phyloP scores from a whole-genome alignment of 257 asterid genomes.

The Avicennia marina region DNA sequence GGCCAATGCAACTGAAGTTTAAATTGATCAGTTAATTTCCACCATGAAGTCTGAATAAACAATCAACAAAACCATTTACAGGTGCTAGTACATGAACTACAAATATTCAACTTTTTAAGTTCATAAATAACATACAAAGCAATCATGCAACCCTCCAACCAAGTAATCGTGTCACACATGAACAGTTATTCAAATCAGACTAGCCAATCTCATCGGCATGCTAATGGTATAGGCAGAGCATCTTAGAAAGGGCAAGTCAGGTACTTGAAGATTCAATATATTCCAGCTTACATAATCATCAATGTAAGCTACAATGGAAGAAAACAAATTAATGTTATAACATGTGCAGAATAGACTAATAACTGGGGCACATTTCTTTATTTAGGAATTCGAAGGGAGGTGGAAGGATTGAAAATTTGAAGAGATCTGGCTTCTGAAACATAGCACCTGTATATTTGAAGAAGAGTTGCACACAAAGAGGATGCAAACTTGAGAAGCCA shows the following conservation, averaged over 20 bases:
- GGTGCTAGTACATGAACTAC: neutral
- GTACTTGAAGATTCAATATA: neutral
- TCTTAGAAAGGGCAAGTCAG: neutral
- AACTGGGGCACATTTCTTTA: neutral
- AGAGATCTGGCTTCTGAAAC: too few relatives aligned
- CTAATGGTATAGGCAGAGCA: neutral
- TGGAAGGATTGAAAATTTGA: too few relatives aligned
- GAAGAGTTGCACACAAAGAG: too few relatives aligned
- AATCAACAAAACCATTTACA: neutral
- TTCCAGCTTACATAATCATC: neutral
- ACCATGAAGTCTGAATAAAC: neutral
- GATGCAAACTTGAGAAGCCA: too few relatives aligned
- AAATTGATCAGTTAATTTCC: constrained; percentile 12
- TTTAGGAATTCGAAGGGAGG: too few relatives aligned
- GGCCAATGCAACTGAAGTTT: constrained; percentile 77
- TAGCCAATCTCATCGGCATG: neutral
- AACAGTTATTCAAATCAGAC: too few relatives aligned
- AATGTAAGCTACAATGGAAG: constrained; percentile 2
- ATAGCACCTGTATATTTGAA: too few relatives aligned
- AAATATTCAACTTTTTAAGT: too few relatives aligned
- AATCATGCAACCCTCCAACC: neutral
- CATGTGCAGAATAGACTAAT: neutral
- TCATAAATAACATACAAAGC: too few relatives aligned
- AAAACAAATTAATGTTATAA: neutral
- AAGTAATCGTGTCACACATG: too few relatives aligned